phyloP scores from a whole-genome alignment of 345 rosid genomes.

The Kernera saxatilis region DNA sequence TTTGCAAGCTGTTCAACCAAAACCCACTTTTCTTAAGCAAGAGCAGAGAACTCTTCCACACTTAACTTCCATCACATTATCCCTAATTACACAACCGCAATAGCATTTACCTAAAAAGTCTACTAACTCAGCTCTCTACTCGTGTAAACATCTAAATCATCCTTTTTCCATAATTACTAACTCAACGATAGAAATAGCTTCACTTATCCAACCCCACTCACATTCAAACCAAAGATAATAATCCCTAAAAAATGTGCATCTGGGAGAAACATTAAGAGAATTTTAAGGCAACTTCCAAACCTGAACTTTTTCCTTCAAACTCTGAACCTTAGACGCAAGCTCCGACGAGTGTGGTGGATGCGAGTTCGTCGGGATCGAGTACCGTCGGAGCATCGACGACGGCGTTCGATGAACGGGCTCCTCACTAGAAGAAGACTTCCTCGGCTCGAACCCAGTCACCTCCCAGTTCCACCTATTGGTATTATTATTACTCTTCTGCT shows the following conservation, averaged over 20 bases:
- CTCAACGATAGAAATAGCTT: neutral
- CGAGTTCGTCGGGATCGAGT: conserved; percentile 52
- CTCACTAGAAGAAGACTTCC: conserved; percentile 44
- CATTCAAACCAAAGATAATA: neutral
- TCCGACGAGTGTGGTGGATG: conserved; percentile 40
- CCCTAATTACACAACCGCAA: neutral
- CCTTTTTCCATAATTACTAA: neutral
- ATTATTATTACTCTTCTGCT: conserved; percentile 39
- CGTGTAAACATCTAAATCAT: neutral
- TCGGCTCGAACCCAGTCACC: conserved; percentile 87
- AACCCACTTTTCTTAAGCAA: neutral
- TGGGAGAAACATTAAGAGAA: neutral
- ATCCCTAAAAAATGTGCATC: neutral
- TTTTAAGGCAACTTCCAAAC: neutral
- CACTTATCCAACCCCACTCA: neutral
- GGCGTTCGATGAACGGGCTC: conserved; percentile 33
- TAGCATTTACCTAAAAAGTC: neutral
- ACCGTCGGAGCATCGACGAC: conserved; percentile 44
- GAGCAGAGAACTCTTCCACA: neutral
- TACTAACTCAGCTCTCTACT: neutral
- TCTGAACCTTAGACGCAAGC: conserved; percentile 36
- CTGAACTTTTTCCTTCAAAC: conserved; percentile 25
- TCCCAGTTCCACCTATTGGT: conserved; percentile 92
- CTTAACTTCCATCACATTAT: neutral
- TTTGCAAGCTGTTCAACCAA: conserved; percentile 55